phyloP scores from a whole-genome alignment of 2,329 filamentous ascomycete genomes.

The Sporothrix euskadiensis region DNA sequence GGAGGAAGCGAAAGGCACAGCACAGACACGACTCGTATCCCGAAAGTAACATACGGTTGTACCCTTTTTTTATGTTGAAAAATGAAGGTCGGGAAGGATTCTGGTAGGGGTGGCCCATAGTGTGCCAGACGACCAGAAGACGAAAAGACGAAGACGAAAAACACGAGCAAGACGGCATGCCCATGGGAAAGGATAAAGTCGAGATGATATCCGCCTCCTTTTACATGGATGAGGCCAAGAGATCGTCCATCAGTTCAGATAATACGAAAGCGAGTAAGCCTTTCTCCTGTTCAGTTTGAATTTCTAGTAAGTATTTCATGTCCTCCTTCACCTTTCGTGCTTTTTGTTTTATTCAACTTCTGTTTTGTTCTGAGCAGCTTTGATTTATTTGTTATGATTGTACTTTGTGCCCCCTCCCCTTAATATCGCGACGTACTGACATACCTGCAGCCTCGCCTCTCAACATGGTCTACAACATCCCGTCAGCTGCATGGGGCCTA shows the following conservation, averaged over 20 bases:
- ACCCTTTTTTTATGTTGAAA: neutral
- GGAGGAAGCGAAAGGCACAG: neutral
- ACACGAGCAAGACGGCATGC: neutral
- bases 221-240: neutral
- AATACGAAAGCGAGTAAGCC: neutral
- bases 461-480: slow-evolving; percentile 29
- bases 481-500: slow-evolving; percentile 25
- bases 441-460: neutral
- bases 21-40: neutral
- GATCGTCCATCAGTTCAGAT: neutral
- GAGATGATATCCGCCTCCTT: slow-evolving; percentile 6
- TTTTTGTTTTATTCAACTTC: neutral
- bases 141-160: neutral
- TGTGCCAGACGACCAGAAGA: neutral
- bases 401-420: neutral
- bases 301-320: neutral
- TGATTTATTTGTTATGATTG: neutral
- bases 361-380: neutral
- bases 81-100: neutral
- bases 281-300: neutral
- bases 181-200: slow-evolving; percentile 14
- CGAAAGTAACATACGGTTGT: neutral
- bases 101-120: neutral
- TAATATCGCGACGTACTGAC: neutral
- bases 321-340: too few relatives aligned